These are phyloP conservation scores for Leavenworthia alabamica DNA, from an alignment of 345 rosid species.

Conservation along the genomic window DNA sequence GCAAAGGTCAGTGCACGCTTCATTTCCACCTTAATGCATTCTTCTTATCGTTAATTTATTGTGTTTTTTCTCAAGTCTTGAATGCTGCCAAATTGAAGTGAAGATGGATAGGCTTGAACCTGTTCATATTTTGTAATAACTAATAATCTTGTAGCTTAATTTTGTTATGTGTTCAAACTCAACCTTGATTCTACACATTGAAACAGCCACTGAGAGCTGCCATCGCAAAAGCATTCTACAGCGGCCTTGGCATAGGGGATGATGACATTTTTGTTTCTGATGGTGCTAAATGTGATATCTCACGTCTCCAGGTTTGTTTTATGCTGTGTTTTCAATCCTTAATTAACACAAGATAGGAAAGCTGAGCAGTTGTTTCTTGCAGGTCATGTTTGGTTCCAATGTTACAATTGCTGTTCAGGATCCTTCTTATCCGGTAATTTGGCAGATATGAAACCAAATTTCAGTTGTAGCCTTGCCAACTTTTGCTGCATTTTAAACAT, in stretches of 20 bases:
- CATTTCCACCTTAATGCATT: neutral
- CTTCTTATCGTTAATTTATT: neutral
- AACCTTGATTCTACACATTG: conserved; percentile 5
- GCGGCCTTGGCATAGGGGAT: conserved; percentile 71
- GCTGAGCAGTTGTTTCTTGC: conserved; percentile 23
- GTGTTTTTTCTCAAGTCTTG: neutral
- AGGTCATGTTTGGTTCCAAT: conserved; percentile 79
- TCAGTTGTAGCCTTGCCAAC: neutral
- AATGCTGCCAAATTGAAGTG: too few relatives aligned
- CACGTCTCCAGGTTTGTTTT: conserved; percentile 83
- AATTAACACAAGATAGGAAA: neutral
- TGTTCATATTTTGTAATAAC: neutral
- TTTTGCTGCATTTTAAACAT: neutral
- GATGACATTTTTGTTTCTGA: conserved; percentile 93
- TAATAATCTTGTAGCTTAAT: neutral
- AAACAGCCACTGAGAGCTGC: conserved; percentile 79
- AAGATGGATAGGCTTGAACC: neutral
- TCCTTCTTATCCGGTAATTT: conserved; percentile 92
- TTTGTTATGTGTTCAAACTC: neutral
- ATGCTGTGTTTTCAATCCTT: neutral
- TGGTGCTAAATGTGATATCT: conserved; percentile 96
- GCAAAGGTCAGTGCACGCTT: conserved; percentile 53
- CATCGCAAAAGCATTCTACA: conserved; percentile 63
- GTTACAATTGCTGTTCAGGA: conserved; percentile 91
- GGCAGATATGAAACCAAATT: neutral